Evolutionary conservation across 2,329 filamentous ascomycete species (phyloP), one percentile per base, ranked within the genome.

Genomic region (Verticillium nonalfalfae): DNA sequence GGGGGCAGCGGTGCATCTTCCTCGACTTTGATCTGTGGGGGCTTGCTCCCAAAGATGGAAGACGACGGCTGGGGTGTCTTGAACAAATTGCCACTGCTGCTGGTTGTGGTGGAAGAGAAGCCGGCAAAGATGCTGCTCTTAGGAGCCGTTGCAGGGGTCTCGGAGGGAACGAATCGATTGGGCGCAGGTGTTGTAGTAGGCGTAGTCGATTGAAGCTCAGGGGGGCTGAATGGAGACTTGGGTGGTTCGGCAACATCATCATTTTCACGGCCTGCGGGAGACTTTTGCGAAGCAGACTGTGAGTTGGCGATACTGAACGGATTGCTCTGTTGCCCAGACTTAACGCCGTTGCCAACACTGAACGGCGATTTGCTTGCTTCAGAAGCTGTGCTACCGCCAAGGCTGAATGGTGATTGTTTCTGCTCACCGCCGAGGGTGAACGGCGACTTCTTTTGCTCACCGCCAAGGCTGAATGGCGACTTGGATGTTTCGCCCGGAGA

Each of bases 121-220:
- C 45, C 45, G 18, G 76, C 69, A 72, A 81, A 75, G 7, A 73
- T 58, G 61, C 66, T 68, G 34, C 65, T 67, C 58, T 68, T 69
- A 9, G 70, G 67, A 18, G 58, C 56, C n/a, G 71, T 66, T 33
- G 77, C 66, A 2, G 77, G 71, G 1, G 73, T 69, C 13, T 72
- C 67, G 33, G 77, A 76, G 9, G 73, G 73, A 63, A 18, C n/a
- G 18, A 83, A 82, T 63, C 78, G 79, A 10, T 75, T 72, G 3
- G 81, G 74, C 2, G 81, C 80, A 3, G 83, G 82, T 0, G 82
- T 84, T 11, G 78, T 76, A 5, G 78, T 82, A 2, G 83, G 82
- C 1, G 82, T 84, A 1, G 78, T 80, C 1, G 78, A 79, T 58
- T 57, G 55, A 13, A 15, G 50, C 2, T 40, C 56, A 9, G 15